Conservation (phyloP, 192 early-diverging fungal species). For the Gamsiella multidivaricata region DNA sequence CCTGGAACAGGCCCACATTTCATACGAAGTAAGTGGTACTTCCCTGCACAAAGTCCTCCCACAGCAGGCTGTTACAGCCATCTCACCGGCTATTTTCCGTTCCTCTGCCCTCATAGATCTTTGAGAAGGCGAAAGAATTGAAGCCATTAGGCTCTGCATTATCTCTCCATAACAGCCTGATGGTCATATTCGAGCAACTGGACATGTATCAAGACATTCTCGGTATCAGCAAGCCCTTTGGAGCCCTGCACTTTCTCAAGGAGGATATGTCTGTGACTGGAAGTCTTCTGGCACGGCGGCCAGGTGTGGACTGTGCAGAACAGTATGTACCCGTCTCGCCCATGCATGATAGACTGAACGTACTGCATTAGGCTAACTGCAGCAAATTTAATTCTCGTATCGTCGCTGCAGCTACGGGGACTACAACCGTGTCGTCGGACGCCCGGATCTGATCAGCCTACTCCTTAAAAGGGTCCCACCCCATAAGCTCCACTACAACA, state of each 20-base stretch:
- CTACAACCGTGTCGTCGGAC: conserved; percentile 6
- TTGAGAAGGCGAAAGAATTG: conserved; percentile 34
- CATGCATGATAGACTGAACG: neutral
- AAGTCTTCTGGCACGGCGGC: neutral
- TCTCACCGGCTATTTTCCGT: neutral
- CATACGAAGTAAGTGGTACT: conserved; percentile 8
- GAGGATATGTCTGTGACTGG: conserved; percentile 15
- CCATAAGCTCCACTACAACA: conserved; percentile 14
- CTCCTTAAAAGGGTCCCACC: conserved; percentile 13
- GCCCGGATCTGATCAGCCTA: conserved; percentile 16
- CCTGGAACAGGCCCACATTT: conserved; percentile 8
- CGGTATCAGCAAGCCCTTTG: conserved; percentile 25
- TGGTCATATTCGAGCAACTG: conserved; percentile 30
- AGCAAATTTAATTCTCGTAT: neutral
- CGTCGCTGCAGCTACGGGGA: conserved; percentile 15
- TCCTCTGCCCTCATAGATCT: conserved; percentile 8
- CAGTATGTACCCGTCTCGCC: conserved; percentile 3
- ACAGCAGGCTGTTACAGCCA: no score
- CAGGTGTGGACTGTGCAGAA: conserved; percentile 7
- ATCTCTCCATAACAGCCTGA: conserved; percentile 1
- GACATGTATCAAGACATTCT: conserved; percentile 17
- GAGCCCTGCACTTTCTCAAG: conserved; percentile 13
- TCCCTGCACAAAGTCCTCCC: no score
- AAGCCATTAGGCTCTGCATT: conserved; percentile 30
- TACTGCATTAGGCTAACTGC: neutral